These are phyloP conservation scores for Mycena capillaripes DNA, from an alignment of 768 basidiomycete genomes.

Conservation along the genomic window DNA sequence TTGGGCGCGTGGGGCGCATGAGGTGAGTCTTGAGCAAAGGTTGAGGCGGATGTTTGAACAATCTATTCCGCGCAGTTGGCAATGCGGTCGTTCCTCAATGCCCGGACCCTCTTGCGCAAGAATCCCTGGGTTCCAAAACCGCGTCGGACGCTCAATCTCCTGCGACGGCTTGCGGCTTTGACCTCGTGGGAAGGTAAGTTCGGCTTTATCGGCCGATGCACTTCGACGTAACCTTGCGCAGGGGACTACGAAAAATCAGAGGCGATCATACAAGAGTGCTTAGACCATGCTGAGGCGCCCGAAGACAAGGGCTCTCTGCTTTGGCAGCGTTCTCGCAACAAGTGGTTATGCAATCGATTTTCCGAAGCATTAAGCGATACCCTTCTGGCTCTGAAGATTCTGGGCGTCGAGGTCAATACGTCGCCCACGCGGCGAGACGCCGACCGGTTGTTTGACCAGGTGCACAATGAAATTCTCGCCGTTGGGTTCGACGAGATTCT, in stretches of 20 bases:
- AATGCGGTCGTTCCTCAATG: slow-evolving; percentile 72
- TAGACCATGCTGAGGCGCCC: slow-evolving; percentile 58
- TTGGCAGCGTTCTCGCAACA: slow-evolving; percentile 73
- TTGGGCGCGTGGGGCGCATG: slow-evolving; percentile 80
- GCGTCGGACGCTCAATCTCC: slow-evolving; percentile 63
- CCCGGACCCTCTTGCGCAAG: slow-evolving; percentile 65
- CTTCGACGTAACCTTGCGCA: slow-evolving; percentile 38
- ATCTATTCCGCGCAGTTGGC: slow-evolving; percentile 61
- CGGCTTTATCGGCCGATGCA: neutral
- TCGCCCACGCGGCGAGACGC: slow-evolving; percentile 67
- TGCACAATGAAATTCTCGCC: slow-evolving; percentile 78
- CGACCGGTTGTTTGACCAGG: slow-evolving; percentile 76
- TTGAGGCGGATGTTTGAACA: neutral
- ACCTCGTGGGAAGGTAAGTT: slow-evolving; percentile 69
- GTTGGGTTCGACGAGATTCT: slow-evolving; percentile 80
- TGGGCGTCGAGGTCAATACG: slow-evolving; percentile 73
- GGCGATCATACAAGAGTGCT: slow-evolving; percentile 67
- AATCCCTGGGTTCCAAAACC: slow-evolving; percentile 68
- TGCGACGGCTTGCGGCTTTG: slow-evolving; percentile 73
- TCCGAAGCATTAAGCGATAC: slow-evolving; percentile 70
- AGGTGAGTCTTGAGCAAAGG: slow-evolving; percentile 53
- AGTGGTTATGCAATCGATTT: slow-evolving; percentile 73
- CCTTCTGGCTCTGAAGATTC: slow-evolving; percentile 67
- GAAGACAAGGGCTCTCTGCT: slow-evolving; percentile 72
- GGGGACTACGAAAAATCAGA: slow-evolving; percentile 70